A percentile compares a stretch with the other conserved stretches of the same genome.
These are phyloP conservation scores for Phalaenopsis equestris DNA, from an alignment of 106 monocot species.

Conservation along the genomic window DNA sequence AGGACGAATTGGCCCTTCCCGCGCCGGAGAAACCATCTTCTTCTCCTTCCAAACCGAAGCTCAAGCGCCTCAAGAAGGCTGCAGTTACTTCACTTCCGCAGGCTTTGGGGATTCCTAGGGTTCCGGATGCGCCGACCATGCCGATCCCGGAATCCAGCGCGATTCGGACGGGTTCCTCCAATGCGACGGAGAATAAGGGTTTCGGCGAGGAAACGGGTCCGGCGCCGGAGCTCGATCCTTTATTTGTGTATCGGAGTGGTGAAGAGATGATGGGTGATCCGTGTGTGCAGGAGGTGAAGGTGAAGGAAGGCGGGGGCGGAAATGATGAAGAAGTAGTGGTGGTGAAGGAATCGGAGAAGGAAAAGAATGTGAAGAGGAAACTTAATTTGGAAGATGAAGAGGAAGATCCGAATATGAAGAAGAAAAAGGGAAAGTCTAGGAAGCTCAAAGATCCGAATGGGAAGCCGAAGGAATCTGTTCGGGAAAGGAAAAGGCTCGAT, in stretches of 20 bases:
- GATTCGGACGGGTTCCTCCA: not conserved
- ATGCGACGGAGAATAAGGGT: not conserved
- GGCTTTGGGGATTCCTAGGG: not conserved
- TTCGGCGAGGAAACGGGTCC: not conserved
- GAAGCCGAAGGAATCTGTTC: slow-evolving; percentile 27
- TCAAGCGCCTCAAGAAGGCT: slow-evolving; percentile 42
- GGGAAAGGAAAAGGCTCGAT: slow-evolving; percentile 39
- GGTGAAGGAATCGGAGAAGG: slow-evolving; percentile 19
- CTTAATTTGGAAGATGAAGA: slow-evolving; percentile 37
- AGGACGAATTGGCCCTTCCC: slow-evolving; percentile 15
- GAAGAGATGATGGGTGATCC: not conserved
- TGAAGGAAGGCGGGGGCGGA: not conserved
- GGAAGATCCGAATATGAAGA: slow-evolving; percentile 25
- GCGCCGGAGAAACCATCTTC: slow-evolving; percentile 15
- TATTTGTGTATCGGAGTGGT: slow-evolving; percentile 25
- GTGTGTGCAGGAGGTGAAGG: not conserved
- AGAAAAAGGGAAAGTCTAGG: slow-evolving; percentile 17
- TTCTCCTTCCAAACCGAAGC: slow-evolving; percentile 21
- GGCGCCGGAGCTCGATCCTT: slow-evolving; percentile 50
- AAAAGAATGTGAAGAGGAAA: slow-evolving; percentile 52
- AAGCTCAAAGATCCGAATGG: slow-evolving; percentile 7
- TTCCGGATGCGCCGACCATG: not conserved
- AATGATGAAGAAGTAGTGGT: not conserved
- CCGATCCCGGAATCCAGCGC: not conserved
- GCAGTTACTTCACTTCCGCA: not conserved